These are phyloP conservation scores for Psidium friedrichsthalianum DNA, from an alignment of 345 rosid species.

Conservation along the genomic window DNA sequence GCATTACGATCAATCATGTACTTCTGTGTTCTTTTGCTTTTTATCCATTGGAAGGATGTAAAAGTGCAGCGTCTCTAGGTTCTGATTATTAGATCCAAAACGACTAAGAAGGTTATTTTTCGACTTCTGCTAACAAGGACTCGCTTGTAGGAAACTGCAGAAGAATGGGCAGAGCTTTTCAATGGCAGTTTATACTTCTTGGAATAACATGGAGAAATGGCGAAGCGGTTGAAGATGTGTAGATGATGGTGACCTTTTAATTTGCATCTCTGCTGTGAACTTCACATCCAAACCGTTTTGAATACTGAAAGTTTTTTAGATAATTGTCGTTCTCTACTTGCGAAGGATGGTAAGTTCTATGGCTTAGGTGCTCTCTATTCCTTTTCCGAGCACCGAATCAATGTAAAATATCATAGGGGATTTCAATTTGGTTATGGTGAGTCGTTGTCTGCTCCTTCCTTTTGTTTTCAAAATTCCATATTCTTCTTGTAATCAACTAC, in stretches of 20 bases:
- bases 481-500: not conserved
- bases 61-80: no score
- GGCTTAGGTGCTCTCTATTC: not conserved
- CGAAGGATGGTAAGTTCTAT: not conserved
- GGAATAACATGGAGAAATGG: not conserved
- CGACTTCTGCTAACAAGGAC: not conserved
- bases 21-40: no score
- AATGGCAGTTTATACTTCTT: not conserved
- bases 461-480: not conserved
- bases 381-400: not conserved
- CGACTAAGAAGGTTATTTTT: no score
- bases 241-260: not conserved
- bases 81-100: no score
- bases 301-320: not conserved
- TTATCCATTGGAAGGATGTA: no score
- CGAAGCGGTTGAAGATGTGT: not conserved
- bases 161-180: not conserved
- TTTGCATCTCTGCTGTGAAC: not conserved
- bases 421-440: not conserved
- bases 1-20: not conserved
- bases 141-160: not conserved
- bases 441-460: not conserved
- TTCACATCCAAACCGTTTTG: not conserved
- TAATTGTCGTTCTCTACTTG: not conserved
- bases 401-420: not conserved